These are phyloP conservation scores for Polytrichum formosum DNA, from an alignment of 225 moss, liverwort and hornwort genomes.

Conservation along the genomic window DNA sequence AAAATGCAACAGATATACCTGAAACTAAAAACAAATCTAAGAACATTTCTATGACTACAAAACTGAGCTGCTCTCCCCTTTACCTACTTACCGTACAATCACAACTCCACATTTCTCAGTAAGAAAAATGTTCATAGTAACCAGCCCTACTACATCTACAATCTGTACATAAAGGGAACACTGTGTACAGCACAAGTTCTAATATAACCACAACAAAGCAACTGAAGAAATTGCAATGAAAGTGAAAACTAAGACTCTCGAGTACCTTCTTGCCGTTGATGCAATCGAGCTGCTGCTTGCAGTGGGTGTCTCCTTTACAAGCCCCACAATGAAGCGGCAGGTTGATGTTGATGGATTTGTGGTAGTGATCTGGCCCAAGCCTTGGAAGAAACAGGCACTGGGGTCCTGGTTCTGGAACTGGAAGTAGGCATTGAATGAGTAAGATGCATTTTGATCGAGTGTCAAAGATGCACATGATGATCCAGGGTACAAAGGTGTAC, in stretches of 20 bases:
- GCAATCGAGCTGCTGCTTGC: slow-evolving; percentile 8
- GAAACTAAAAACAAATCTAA: neutral
- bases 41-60: slow-evolving; percentile 14
- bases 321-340: slow-evolving; percentile 39
- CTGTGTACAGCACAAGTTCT: neutral
- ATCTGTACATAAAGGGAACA: slow-evolving; percentile 13
- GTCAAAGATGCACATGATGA: slow-evolving; percentile 34
- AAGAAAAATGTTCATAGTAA: neutral
- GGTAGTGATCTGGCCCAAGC: slow-evolving; percentile 27
- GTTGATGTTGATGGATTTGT: slow-evolving; percentile 27
- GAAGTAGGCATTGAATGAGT: slow-evolving; percentile 50
- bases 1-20: neutral
- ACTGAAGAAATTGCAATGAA: slow-evolving; percentile 16
- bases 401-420: slow-evolving; percentile 56
- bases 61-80: slow-evolving; percentile 13
- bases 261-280: neutral
- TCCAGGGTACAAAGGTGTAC: slow-evolving; percentile 28
- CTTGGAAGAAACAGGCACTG: slow-evolving; percentile 39
- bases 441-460: slow-evolving; percentile 32
- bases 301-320: slow-evolving; percentile 15
- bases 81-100: neutral
- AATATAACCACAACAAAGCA: slow-evolving; percentile 1
- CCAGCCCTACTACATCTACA: slow-evolving; percentile 11
- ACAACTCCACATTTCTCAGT: neutral
- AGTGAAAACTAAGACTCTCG: neutral